phyloP scores from a whole-genome alignment of 495 filamentous ascomycete species.

The Niebla homalea region DNA sequence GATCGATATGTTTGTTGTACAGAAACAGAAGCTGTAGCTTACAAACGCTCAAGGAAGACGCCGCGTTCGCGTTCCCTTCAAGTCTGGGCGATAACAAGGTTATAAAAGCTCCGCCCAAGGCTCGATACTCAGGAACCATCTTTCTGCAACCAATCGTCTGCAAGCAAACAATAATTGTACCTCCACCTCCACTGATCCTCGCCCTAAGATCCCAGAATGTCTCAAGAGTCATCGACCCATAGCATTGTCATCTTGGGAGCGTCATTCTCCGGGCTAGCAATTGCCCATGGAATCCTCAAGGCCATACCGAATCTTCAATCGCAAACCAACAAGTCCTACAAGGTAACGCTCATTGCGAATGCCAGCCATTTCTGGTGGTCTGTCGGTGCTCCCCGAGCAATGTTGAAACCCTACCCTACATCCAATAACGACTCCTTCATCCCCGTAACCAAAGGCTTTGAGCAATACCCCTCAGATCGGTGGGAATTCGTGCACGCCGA shows the following conservation, averaged over 20 bases:
- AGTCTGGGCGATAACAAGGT: too few species aligned
- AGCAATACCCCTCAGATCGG: constrained; percentile 18
- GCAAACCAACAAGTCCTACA: constrained; percentile 16
- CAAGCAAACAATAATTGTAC: too few species aligned
- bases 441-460: constrained; percentile 25
- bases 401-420: constrained; percentile 29
- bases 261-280: constrained; percentile 35
- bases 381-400: constrained; percentile 39
- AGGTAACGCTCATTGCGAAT: constrained; percentile 29
- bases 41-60: too few species aligned
- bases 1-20: too few species aligned
- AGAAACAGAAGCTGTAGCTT: too few species aligned
- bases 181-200: too few species aligned
- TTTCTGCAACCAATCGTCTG: too few species aligned
- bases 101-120: too few species aligned
- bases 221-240: constrained; percentile 4
- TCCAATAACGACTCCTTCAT: constrained; percentile 34
- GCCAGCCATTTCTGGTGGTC: constrained; percentile 46
- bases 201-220: constrained; percentile 1
- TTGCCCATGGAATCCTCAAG: constrained; percentile 38
- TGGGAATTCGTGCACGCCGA: constrained; percentile 27
- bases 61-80: too few species aligned
- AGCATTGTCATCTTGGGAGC: constrained; percentile 41
- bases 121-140: too few species aligned
- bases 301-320: constrained; percentile 20